Base-by-base conservation (phyloP, 768 basidiomycete genomes). In the Suillus subaureus region DNA sequence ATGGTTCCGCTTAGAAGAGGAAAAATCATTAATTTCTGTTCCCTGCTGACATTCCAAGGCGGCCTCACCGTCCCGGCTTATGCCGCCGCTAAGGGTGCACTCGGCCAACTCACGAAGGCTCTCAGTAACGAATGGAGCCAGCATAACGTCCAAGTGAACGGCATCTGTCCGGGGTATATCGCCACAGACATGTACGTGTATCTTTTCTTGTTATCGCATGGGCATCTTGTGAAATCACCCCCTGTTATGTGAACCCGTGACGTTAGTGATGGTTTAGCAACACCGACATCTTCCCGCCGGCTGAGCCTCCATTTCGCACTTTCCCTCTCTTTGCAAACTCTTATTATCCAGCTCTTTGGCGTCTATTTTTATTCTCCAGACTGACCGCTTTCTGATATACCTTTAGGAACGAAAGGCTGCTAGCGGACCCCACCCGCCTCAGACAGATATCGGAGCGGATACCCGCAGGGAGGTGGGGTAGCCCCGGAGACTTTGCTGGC, bases 41-140 rank as follows among this genome's bases (percentile, higher is more conserved):
- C 84, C 57, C 78, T 86, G 47, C 68, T 84, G 61, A 82, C 79
- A 37, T 83, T 79, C 67, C 79, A 86, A 72, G 86, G 85, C 56
- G 90, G 90, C 54, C 64, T 90, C 61, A 90, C 88, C 16, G 85
- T 97, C 47, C 94, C 95, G 23, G 96, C 96, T 13, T 97, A 97
- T 73, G 93, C 95, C 2, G 88, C 96, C 4, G 92, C 96, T 11
- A 97, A 96, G 75, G 94, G 94, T 64, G 93, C 92, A 23, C 81
- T 94, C 39, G 92, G 91, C 12, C 90, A 91, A 73, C 81, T 94
- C 70, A 93, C 94, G 33, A 96, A 96, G 78, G 91, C 94, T 3
- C 86, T 97, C 71, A 89, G 90, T 71, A 97, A 97, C 77, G 96
- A 97, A 76, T 97, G 96, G 95, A 91, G 92, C 66, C 84, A 85